phyloP scores from a whole-genome alignment of 1,284 basidiomycete genomes.

The Rhizoctonia solani region DNA sequence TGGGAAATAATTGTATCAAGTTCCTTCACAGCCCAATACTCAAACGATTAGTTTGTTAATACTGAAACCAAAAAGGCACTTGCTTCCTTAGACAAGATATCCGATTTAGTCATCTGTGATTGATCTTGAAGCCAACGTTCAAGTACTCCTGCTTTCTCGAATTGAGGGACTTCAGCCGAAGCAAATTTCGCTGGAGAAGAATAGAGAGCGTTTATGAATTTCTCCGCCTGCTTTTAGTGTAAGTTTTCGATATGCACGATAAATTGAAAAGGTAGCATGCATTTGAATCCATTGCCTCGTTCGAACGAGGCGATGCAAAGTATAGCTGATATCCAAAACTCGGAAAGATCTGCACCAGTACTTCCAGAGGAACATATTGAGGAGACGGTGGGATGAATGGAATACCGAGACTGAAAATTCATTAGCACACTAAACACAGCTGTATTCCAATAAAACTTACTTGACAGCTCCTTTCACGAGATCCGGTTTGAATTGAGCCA shows the following conservation, averaged over 20 bases:
- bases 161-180: neutral
- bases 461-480: conserved; percentile 22
- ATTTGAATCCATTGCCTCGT: conserved; percentile 23
- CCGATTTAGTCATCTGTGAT: neutral
- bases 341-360: neutral
- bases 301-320: conserved; percentile 17
- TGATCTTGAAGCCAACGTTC: conserved; percentile 10
- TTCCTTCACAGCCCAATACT: neutral
- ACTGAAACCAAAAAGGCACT: neutral
- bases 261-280: neutral
- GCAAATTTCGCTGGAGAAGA: conserved; percentile 1
- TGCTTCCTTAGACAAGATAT: conserved; percentile 13
- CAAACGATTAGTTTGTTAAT: neutral
- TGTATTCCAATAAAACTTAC: neutral
- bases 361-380: conserved; percentile 1
- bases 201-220: conserved; percentile 9
- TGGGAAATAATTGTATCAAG: conserved; percentile 9
- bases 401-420: conserved; percentile 7
- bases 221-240: conserved; percentile 3
- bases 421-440: neutral
- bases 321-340: conserved; percentile 30
- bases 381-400: neutral
- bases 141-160: conserved; percentile 16
- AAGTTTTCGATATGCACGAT: neutral
- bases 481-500: conserved; percentile 21